Percentiles rank a stretch among this genome's conserved stretches.
phyloP scores from a whole-genome alignment of 805 yeast species.

The Starmerella apis region DNA sequence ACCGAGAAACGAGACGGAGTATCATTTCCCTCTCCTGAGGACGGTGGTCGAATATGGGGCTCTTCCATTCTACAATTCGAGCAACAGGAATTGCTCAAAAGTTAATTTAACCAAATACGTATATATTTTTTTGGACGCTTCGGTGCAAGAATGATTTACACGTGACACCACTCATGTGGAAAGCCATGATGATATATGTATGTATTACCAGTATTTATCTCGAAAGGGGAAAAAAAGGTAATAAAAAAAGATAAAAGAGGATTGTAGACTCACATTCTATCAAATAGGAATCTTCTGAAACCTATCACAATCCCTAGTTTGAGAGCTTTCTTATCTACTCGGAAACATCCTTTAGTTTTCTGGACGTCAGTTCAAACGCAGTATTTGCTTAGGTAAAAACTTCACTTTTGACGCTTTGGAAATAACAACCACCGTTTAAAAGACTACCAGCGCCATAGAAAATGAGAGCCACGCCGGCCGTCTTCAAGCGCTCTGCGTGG shows the following conservation, averaged over 20 bases:
- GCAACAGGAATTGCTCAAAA: not conserved
- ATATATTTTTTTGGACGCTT: not conserved
- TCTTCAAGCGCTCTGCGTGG: conserved; percentile 37
- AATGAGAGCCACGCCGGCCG: conserved; percentile 31
- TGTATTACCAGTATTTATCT: too few species aligned
- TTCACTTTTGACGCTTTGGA: conserved; percentile 5
- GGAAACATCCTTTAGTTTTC: too few species aligned
- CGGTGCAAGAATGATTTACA: not conserved
- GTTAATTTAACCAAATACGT: not conserved
- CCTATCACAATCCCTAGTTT: too few species aligned
- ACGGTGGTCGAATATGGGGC: not conserved
- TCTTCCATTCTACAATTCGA: conserved; percentile 1
- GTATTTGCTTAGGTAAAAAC: conserved; percentile 7
- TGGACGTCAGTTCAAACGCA: too few species aligned
- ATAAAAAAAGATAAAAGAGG: too few species aligned
- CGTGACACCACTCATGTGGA: not conserved
- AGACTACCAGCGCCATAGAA: not conserved
- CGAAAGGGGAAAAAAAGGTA: too few species aligned
- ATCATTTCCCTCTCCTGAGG: not conserved
- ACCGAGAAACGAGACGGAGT: conserved; percentile 11
- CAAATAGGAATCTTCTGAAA: too few species aligned
- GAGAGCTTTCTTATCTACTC: too few species aligned
- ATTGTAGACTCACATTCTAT: too few species aligned
- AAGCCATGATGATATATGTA: too few species aligned
- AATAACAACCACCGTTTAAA: not conserved